Base-by-base conservation (phyloP, 139 green algal genomes). In the Chlamydomonas asymmetrica region DNA sequence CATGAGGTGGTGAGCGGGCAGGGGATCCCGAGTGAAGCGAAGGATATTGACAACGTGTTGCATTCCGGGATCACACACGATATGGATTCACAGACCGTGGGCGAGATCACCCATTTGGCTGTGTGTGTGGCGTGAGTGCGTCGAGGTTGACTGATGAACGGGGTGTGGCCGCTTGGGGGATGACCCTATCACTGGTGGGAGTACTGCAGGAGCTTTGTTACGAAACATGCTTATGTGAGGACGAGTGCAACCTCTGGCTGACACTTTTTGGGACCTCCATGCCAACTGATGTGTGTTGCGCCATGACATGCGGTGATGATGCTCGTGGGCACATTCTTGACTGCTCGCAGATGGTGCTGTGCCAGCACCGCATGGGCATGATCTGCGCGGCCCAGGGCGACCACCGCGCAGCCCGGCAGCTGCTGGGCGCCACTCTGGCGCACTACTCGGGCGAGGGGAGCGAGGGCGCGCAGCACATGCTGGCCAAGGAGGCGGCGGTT, bases 351-450 rank as follows among this genome's bases (percentile, higher is more conserved):
- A 31, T 88, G 7, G 64, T 80, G 40, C 73, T 91, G 80, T 88
- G 80, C 79, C 81, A 79, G 75, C 85, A 91, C 71, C 73, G 85
- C 23, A 32, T 88, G 72, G 85, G 85, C 63, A 91, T 91, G 85
- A 81, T 91, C 20, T 84, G 71, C 48, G 85, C 85, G 32, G 85
- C 80, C 23, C 65, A 72, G 5, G 73, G 77, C 27, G 85, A 91
- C 80, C 78, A 84, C 78, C 68, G 69, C 20, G 59, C 82, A 25
- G 85, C 80, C 1, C 39, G 27, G 56, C 59, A 86, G 71, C 85
- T 91, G 78, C 80, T 91, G 52, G 31, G 27, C 5, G 65, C 48
- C 29, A 85, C 57, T 29, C 49, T 20, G n/a, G 54, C 80, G 43
- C 74, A 79, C 59, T 90, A 86, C 61, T 62, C 61, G 41, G n/a